These are phyloP conservation scores for Aspergillus mulundensis DNA, from an alignment of 495 filamentous ascomycete species.

Conservation along the genomic window DNA sequence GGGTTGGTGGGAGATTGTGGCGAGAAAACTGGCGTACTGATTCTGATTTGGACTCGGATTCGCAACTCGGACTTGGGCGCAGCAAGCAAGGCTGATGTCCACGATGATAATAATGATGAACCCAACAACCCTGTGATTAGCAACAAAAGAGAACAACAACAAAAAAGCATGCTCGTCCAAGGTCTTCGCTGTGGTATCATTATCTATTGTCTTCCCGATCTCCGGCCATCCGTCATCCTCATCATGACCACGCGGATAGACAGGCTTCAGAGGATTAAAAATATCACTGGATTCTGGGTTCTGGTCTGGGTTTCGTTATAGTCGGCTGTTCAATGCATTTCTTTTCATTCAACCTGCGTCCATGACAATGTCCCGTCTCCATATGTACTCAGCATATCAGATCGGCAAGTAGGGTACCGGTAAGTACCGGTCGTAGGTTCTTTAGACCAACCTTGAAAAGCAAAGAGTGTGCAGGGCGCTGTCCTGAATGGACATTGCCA, in stretches of 20 bases:
- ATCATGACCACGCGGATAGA: conserved; percentile 5
- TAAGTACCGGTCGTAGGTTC: not conserved
- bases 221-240: not conserved
- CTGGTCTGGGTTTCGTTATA: not conserved
- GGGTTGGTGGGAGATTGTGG: conserved; percentile 11
- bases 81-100: conserved; percentile 14
- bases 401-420: not conserved
- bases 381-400: not conserved
- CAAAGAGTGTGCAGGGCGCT: not conserved
- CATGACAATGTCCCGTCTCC: not conserved
- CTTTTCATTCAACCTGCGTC: not conserved
- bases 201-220: not conserved
- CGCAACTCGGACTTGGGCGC: conserved; percentile 11
- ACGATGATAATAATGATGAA: conserved; percentile 15
- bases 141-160: conserved; percentile 5
- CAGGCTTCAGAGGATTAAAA: not conserved
- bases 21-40: conserved; percentile 8
- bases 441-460: not conserved
- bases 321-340: conserved; percentile 4
- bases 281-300: not conserved
- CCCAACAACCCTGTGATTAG: conserved; percentile 13
- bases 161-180: conserved; percentile 8
- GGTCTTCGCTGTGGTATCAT: conserved; percentile 3
- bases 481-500: not conserved
- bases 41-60: conserved; percentile 14